phyloP scores from a whole-genome alignment of 2,329 filamentous ascomycete genomes.

The Corynespora cassiicola region DNA sequence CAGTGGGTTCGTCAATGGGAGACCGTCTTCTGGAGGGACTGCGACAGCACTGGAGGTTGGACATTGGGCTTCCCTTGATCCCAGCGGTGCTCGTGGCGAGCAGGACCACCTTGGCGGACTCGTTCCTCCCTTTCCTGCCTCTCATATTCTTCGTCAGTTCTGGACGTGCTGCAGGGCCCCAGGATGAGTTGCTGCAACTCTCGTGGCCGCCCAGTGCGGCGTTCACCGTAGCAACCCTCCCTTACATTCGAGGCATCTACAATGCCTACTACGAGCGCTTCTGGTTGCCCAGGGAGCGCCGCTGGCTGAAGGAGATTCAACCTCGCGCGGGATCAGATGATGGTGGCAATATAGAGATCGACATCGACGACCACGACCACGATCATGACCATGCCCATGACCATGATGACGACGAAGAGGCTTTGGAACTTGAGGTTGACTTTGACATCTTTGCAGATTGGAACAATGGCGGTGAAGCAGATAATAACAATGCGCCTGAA shows the following conservation, averaged over 20 bases:
- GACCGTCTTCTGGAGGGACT: slow-evolving; percentile 34
- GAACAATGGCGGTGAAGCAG: slow-evolving; percentile 39
- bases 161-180: slow-evolving; percentile 52
- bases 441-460: slow-evolving; percentile 52
- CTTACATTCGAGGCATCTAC: slow-evolving; percentile 70
- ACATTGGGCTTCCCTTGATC: slow-evolving; percentile 70
- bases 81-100: slow-evolving; percentile 72
- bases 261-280: slow-evolving; percentile 66
- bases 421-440: slow-evolving; percentile 51
- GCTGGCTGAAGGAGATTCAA: slow-evolving; percentile 69
- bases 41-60: slow-evolving; percentile 57
- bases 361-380: slow-evolving; percentile 17
- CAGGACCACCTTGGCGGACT: slow-evolving; percentile 68
- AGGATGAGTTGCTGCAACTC: slow-evolving; percentile 56
- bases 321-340: slow-evolving; percentile 55
- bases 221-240: slow-evolving; percentile 70
- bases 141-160: slow-evolving; percentile 66
- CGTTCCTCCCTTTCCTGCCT: slow-evolving; percentile 67
- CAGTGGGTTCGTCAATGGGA: slow-evolving; percentile 40
- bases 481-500: slow-evolving; percentile 47
- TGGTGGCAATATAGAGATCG: slow-evolving; percentile 18
- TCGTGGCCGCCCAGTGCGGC: slow-evolving; percentile 71
- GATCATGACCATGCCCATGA: slow-evolving; percentile 19
- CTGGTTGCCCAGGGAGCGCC: slow-evolving; percentile 63
- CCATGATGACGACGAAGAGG: slow-evolving; percentile 44